Conservation (phyloP, 2,329 filamentous ascomycete genomes). For the Phoma sp. region DNA sequence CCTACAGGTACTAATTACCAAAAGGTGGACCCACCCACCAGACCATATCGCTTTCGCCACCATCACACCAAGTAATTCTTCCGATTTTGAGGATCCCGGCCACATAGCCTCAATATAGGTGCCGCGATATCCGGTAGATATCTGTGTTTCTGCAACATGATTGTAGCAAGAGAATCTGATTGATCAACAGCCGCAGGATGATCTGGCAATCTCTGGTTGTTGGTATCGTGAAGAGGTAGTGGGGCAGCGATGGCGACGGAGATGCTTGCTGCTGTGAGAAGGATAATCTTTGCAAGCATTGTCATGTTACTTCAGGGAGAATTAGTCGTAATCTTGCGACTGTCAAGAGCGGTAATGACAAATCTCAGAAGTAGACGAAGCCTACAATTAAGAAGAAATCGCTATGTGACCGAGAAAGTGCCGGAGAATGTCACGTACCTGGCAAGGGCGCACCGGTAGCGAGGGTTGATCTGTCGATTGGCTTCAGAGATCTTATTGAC, state of each 20-base stretch:
- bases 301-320: background rate
- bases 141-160: constrained; percentile 9
- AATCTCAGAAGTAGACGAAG: background rate
- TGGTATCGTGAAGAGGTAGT: constrained; percentile 14
- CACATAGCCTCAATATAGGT: constrained; percentile 5
- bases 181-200: constrained; percentile 1
- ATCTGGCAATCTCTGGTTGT: constrained; percentile 12
- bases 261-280: background rate
- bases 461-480: background rate
- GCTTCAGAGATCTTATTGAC: background rate
- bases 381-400: background rate
- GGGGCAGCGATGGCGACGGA: background rate
- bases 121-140: constrained; percentile 5
- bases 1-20: no score
- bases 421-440: constrained; percentile 10
- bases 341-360: background rate
- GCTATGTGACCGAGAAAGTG: background rate
- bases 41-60: background rate
- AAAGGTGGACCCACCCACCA: no score
- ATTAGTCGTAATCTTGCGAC: no score
- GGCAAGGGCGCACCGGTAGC: background rate
- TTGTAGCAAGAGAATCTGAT: background rate
- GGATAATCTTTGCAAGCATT: background rate
- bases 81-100: background rate
- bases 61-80: background rate